These are phyloP conservation scores for Platanthera zijinensis DNA, from an alignment of 106 monocot genomes.

Conservation along the genomic window DNA sequence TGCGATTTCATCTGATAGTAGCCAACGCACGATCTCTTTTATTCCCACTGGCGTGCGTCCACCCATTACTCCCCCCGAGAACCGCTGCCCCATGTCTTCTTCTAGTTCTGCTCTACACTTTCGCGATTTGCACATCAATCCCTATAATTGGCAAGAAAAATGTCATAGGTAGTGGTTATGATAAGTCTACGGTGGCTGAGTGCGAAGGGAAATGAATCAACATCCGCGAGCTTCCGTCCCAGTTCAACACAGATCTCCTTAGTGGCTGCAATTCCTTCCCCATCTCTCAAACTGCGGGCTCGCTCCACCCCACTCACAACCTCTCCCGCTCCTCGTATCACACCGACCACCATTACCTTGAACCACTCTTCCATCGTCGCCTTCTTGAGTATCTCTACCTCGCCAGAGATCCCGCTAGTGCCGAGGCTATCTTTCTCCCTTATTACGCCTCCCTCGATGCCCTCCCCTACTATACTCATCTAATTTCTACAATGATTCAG, in stretches of 20 bases:
- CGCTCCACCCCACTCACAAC: conserved; percentile 59
- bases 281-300: conserved; percentile 52
- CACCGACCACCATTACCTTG: conserved; percentile 55
- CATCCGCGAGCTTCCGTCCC: conserved; percentile 44
- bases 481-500: conserved; percentile 36
- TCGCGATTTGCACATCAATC: not conserved
- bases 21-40: too few relatives aligned
- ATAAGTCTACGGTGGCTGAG: not conserved
- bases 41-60: not conserved
- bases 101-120: not conserved
- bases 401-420: conserved; percentile 30
- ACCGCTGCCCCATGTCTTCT: not conserved
- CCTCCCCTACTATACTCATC: conserved; percentile 54
- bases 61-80: not conserved
- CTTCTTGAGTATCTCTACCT: conserved; percentile 73
- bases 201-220: conserved; percentile 63
- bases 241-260: conserved; percentile 71
- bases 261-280: conserved; percentile 43
- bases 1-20: too few relatives aligned
- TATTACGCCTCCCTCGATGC: conserved; percentile 49
- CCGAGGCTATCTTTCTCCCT: conserved; percentile 80
- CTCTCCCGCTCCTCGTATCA: conserved; percentile 62
- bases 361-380: conserved; percentile 78
- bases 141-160: too few relatives aligned
- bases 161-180: not conserved